Conservation (phyloP, 768 basidiomycete genomes). For the Agrocybe pediades region DNA sequence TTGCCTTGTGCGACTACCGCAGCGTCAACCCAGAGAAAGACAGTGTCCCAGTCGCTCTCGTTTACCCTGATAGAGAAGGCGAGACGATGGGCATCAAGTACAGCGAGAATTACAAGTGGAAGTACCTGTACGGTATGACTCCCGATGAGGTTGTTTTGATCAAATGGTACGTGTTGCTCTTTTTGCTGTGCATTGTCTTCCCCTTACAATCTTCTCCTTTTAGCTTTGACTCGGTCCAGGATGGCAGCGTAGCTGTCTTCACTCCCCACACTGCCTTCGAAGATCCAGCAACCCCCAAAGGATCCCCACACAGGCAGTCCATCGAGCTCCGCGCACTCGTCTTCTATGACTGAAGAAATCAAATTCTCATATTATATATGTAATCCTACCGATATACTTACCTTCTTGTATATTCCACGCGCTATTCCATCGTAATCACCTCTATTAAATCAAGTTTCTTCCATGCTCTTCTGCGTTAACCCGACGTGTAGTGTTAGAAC, state of each 20-base stretch:
- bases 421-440: no score
- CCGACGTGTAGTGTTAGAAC: no score
- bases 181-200: not conserved
- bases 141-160: conserved; percentile 52
- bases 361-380: no score
- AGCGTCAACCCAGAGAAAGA: conserved; percentile 44
- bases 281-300: not conserved
- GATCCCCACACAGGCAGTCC: not conserved
- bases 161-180: conserved; percentile 39
- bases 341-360: not conserved
- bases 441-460: no score
- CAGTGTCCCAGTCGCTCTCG: conserved; percentile 42
- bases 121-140: conserved; percentile 45
- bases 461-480: no score
- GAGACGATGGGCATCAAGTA: conserved; percentile 50
- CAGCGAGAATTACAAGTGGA: conserved; percentile 53
- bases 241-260: not conserved
- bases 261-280: not conserved
- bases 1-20: conserved; percentile 53
- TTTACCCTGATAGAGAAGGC: conserved; percentile 51
- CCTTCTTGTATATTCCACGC: no score
- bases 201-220: not conserved
- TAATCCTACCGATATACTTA: no score
- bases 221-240: not conserved
- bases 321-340: not conserved